Base-by-base conservation (phyloP, 441 rosid genomes). In the Jatropha podagrica region DNA sequence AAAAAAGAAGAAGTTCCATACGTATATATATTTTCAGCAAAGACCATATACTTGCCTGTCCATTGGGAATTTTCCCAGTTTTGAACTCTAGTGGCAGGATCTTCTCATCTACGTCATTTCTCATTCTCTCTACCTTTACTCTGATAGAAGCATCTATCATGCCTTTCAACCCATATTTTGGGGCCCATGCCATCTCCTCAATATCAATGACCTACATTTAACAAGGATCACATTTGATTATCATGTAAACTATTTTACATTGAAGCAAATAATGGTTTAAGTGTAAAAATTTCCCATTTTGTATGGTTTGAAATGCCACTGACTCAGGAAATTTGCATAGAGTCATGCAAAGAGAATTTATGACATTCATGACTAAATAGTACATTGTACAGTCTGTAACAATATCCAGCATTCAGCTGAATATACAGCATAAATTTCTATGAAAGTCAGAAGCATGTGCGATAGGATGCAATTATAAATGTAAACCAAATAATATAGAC, bases 121-220 rank as follows among this genome's bases (percentile, higher is more conserved):
- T 78, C 64, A 78, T 82, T 77, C 96, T 82, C 81, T 88, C 86
- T 74, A 90, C 83, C 81, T 70, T 76, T 74, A 94, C 94, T 85
- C 88, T 87, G 68, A 94, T 78, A 74, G 98, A 94, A 83, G 97
- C 99, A 87, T 96, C 99, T 63, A 96, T 87, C 86, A 90, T 91
- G 76, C 99, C 99, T 85, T 96, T 96, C 83, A 96, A 83, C 72
- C 99, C 99, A 88, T 94, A 96, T 78, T 84, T 94, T 71, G 96
- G 98, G 75, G 98, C 97, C 99, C 98, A 94, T 55, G 94, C 86
- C 98, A 94, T 90, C 87, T 96, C 99, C 87, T 96, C 99, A 41
- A 96, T 96, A 83, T 96, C 98, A 79, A 92, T 81, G 60, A 96
- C 98, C 99, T 96, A 82, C 75, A 80, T 67, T 78, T 54, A 54